Evolutionary conservation across 73 alveolate genomes (phyloP), one percentile per base, ranked within the genome.

Genomic region (Uronychia binucleata): DNA sequence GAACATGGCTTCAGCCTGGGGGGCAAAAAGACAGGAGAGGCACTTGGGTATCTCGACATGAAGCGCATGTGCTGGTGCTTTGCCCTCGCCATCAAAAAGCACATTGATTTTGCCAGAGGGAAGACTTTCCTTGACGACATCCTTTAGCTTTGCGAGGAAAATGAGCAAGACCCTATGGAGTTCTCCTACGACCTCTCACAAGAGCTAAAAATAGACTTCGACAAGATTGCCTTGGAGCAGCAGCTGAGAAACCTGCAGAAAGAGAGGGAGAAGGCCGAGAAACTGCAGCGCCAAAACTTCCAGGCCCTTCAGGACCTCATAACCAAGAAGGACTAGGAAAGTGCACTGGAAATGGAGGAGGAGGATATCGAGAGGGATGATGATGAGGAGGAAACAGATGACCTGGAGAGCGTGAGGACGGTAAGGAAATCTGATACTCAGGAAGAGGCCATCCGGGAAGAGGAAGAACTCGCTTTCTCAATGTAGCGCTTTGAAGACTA

Each of bases 51-150:
- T 31, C 77, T 89, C 19, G 95, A 89, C 57, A 57, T 89, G 29
- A 77, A 87, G 34, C 31, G 88, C 31, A 82, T 89, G 0, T 85
- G 91, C 81, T 76, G 82, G n/a, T 89, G 95, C 27, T 75, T 89
- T 28, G 86, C 95, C n/a, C 28, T 80, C 27, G 92, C 95, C n/a
- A 59, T 89, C 11, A 59, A 78, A 81, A 77, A 79, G 34, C 95
- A 89, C 35, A 89, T 89, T 28, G 95, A 89, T 31, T 89, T 84
- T 77, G 76, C 95, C 0, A 46, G 84, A 31, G 95, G 95, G n/a
- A 74, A 33, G 57, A 84, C 77, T 78, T 89, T 89, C 78, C 59
- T 89, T 34, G 92, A 89, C 28, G 95, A 81, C 29, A 81, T 81
- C 8, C 59, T 34, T 67, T 13, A 58, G 59, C 81, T 30, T 14